phyloP scores from a whole-genome alignment of 2,329 filamentous ascomycete genomes.

The Sclerotinia subarctica region DNA sequence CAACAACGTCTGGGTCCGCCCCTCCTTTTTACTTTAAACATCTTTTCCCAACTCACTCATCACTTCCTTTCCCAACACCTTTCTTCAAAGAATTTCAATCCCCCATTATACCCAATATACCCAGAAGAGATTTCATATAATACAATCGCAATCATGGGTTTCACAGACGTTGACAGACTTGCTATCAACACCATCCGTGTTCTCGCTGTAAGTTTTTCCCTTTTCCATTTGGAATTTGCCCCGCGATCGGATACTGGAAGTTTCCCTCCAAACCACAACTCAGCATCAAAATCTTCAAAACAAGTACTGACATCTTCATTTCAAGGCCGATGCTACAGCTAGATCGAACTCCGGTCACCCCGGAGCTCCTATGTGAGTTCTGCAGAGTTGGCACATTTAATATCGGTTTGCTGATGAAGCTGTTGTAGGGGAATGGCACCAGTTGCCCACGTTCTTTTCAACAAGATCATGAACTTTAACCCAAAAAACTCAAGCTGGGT shows the following conservation, averaged over 20 bases:
- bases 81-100: not conserved
- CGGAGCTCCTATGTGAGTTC: constrained; percentile 86
- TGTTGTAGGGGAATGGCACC: constrained; percentile 78
- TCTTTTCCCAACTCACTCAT: constrained; percentile 14
- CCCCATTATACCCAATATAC: constrained; percentile 2
- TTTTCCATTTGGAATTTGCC: constrained; percentile 33
- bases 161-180: constrained; percentile 80
- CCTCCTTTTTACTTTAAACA: constrained; percentile 11
- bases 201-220: constrained; percentile 73
- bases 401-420: constrained; percentile 7
- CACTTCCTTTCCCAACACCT: constrained; percentile 9
- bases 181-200: constrained; percentile 98
- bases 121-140: not conserved
- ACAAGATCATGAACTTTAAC: constrained; percentile 99
- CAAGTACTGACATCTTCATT: constrained; percentile 25
- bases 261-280: constrained; percentile 31
- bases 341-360: constrained; percentile 97
- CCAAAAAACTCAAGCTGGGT: constrained; percentile 97
- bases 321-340: constrained; percentile 93
- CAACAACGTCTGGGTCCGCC: constrained; percentile 3
- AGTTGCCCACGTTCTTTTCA: constrained; percentile 93
- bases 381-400: not conserved
- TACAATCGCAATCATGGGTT: constrained; percentile 63
- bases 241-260: constrained; percentile 38
- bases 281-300: constrained; percentile 18